Evolutionary conservation across 441 rosid genomes (phyloP), one percentile per base, ranked within the genome.

Genomic region (Lepidium campestre): DNA sequence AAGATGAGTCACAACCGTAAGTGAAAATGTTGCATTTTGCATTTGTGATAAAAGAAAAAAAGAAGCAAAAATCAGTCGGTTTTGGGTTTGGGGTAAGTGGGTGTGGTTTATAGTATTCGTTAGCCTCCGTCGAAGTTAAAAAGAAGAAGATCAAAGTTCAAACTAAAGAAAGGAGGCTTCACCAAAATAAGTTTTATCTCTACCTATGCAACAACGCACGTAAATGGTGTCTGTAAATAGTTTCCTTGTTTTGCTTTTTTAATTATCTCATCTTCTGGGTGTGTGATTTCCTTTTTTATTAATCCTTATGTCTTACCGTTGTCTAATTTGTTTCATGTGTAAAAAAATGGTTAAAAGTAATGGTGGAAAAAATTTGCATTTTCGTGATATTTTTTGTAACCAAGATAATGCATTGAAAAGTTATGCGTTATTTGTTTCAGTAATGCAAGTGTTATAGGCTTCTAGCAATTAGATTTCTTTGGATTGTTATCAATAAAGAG

Each of bases 21-120:
- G 58, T 19, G 27, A 19, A 60, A 45, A 17, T 52, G 48, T 53
- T 64, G 70, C 58, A 48, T 56, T 57, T 29, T 31, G 66, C 53
- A 40, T 58, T 22, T 23, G 54, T 57, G 58, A 25, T 31, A 11
- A 29, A 13, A 45, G 20, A 32, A 55, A 17, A 29, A 29, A 40
- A 31, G 19, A 15, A 46, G 65, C 37, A 57, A 56, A 25, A 50
- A n/a, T 13, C 57, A 60, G 31, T 59, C 31, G 12, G 60, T 36
- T 62, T 36, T 40, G 48, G 57, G 49, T 53, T 12, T 14, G 46
- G 52, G 73, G 53, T 45, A 73, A 72, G 62, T 65, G 67, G 62
- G 42, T 72, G 68, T 67, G 77, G 73, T 73, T 73, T 61, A 73
- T 61, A 67, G 53, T 67, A 73, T 73, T 67, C 73, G 73, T 73